Evolutionary conservation across 331 rosid species (phyloP).

Genomic region (Malus hybrid): DNA sequence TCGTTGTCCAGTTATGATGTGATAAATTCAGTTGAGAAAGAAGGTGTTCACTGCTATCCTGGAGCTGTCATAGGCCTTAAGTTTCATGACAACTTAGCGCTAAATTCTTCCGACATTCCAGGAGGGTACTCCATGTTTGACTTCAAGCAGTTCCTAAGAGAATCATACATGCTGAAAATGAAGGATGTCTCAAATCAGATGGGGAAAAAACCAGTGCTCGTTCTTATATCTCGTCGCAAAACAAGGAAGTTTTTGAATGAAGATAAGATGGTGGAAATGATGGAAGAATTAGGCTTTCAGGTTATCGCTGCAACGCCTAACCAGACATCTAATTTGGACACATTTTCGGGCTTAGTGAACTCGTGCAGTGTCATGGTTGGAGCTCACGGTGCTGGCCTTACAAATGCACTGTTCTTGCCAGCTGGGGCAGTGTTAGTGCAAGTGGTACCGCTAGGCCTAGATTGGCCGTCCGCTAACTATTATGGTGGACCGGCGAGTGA

Average conservation of each 20-base stretch:
- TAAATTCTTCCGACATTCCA: conserved; percentile 16
- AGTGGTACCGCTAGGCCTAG: conserved; percentile 27
- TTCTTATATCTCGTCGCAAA: conserved; percentile 14
- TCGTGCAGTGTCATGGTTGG: conserved; percentile 22
- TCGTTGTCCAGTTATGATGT: conserved; percentile 12
- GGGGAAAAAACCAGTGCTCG: background rate
- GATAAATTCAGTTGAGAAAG: conserved; percentile 7
- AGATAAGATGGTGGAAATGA: conserved; percentile 13
- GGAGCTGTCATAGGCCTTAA: conserved; percentile 19
- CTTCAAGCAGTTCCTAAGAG: conserved; percentile 18
- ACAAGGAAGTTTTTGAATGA: conserved; percentile 25
- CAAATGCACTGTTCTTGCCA: conserved; percentile 21
- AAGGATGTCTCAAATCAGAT: background rate
- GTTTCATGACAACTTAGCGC: conserved; percentile 20
- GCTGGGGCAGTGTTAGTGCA: conserved; percentile 20
- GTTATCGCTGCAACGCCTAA: conserved; percentile 1
- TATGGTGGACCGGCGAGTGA: background rate
- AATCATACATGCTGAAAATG: conserved; percentile 10
- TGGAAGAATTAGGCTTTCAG: conserved; percentile 16
- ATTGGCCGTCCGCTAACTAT: conserved; percentile 18
- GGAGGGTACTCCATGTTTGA: conserved; percentile 22
- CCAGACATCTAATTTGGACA: conserved; percentile 8
- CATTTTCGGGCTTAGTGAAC: conserved; percentile 6
- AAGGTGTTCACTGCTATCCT: conserved; percentile 12
- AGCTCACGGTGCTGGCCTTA: conserved; percentile 25